Evolutionary conservation across 768 basidiomycete species (phyloP).

Genomic region (Wakefieldia striispora): DNA sequence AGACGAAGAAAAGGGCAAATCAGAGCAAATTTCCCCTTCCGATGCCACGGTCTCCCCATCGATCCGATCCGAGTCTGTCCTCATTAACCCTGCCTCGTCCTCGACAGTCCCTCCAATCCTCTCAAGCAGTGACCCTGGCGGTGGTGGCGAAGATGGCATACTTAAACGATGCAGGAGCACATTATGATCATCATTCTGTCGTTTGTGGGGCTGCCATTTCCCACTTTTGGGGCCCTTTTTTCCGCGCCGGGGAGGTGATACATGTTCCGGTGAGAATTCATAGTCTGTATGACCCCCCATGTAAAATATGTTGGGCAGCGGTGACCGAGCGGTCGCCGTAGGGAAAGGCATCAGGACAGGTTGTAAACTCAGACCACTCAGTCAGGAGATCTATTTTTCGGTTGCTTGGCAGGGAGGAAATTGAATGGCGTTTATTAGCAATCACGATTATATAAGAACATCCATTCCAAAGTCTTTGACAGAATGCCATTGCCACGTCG

Average conservation of each 20-base stretch:
- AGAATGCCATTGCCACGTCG: too few relatives aligned
- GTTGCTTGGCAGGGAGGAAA: background rate
- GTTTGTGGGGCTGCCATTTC: constrained; percentile 1
- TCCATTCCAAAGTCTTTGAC: too few relatives aligned
- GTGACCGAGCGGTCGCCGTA: constrained; percentile 2
- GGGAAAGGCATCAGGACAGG: background rate
- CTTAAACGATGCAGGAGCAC: constrained; percentile 15
- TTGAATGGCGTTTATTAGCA: constrained; percentile 2
- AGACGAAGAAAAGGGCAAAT: constrained; percentile 1
- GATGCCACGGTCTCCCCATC: constrained; percentile 1
- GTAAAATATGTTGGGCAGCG: background rate
- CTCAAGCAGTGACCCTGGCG: constrained; percentile 16
- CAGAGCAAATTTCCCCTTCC: background rate
- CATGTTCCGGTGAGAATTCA: background rate
- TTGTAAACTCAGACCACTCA: background rate
- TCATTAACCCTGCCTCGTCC: background rate
- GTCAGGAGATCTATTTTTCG: background rate
- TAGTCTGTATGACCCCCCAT: background rate
- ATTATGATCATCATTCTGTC: constrained; percentile 3
- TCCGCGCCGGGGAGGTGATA: constrained; percentile 2
- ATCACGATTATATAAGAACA: too few relatives aligned
- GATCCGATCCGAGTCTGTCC: constrained; percentile 5
- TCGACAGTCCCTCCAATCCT: constrained; percentile 15
- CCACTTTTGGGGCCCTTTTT: too few relatives aligned
- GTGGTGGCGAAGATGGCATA: constrained; percentile 2